These are phyloP conservation scores for Lentinula raphanica DNA, from an alignment of 768 basidiomycete genomes.

Conservation along the genomic window DNA sequence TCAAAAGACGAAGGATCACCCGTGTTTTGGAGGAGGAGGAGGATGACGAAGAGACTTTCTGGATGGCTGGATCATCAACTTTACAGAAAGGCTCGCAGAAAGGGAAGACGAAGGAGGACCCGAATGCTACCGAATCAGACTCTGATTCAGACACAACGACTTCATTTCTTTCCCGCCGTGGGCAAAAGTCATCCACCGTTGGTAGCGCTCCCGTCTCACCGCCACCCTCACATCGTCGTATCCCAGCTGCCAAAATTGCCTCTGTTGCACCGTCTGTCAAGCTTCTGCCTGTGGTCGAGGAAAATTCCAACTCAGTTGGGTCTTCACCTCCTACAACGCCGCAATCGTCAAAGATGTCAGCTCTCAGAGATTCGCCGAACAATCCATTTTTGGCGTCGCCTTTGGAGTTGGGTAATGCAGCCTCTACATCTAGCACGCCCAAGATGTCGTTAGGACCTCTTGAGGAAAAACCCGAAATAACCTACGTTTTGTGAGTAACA, in stretches of 20 bases:
- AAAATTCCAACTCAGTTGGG: background rate
- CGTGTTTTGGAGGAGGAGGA: conserved; percentile 17
- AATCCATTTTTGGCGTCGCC: conserved; percentile 41
- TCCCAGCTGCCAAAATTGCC: background rate
- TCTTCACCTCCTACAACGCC: conserved; percentile 5
- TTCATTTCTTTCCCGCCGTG: background rate
- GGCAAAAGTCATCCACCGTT: background rate
- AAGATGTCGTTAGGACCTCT: conserved; percentile 10
- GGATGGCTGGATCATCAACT: conserved; percentile 16
- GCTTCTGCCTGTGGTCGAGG: background rate
- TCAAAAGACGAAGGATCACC: conserved; percentile 21
- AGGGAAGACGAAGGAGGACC: conserved; percentile 5
- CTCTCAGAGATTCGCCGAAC: conserved; percentile 44
- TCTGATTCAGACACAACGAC: conserved; percentile 1
- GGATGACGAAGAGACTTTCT: conserved; percentile 26
- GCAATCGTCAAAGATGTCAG: conserved; percentile 11
- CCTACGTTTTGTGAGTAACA: conserved; percentile 45
- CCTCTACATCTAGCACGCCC: conserved; percentile 5
- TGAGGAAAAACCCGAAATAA: conserved; percentile 38
- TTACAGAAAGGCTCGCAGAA: conserved; percentile 14
- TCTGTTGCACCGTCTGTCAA: background rate
- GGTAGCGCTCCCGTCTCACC: conserved; percentile 6
- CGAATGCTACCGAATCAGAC: background rate
- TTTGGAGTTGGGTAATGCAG: conserved; percentile 9
- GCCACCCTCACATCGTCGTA: conserved; percentile 6